Evolutionary conservation across 2,329 filamentous ascomycete species (phyloP), one percentile per base, ranked within the genome.

Genomic region (Fusarium coicis): DNA sequence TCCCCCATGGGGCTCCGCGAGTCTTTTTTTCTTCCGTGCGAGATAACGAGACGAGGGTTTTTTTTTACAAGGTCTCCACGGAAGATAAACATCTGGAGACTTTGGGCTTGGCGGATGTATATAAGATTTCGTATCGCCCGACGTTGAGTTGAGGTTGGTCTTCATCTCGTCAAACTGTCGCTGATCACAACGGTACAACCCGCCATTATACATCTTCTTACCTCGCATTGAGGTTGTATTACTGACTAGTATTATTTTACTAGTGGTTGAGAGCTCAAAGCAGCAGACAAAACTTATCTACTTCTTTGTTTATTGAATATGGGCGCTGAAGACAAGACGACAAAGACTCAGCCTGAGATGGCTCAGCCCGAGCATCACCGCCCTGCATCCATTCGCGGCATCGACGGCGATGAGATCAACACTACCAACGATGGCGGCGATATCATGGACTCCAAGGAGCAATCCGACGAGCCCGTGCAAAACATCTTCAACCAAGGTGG

Each of bases 401-500:
- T 54, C 19, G 63, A 72, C 18, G 67, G 52, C 37, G 53, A 74
- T 26, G 71, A 68, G n/a, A 74, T 74, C 57, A 72, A 60, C 34
- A 60, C 54, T 18, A 57, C 49, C 30, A 53, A 58, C 37, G 68
- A 74, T 32, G 71, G 39, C 6, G 62, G 49, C 15, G 71, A 73
- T 7, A 59, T 62, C 21, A 66, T 74, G 56, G 55, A 49, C 11
- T 40, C 56, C 43, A 74, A 74, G 10, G 72, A 74, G 16, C 26
- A 72, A n/a, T 58, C 72, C 30, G 68, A 74, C 15, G 68, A 70
- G 18, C 75, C 75, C 0, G 70, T 60, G 1, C 58, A 63, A 21
- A 78, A 78, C 59, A 78, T 78, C 32, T 78, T 78, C 63, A 77
- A 75, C 36, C 69, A 78, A 37, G 77, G 77, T 30, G 77, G 76